phyloP scores from a whole-genome alignment of 495 filamentous ascomycete species.

The Viridothelium virens region DNA sequence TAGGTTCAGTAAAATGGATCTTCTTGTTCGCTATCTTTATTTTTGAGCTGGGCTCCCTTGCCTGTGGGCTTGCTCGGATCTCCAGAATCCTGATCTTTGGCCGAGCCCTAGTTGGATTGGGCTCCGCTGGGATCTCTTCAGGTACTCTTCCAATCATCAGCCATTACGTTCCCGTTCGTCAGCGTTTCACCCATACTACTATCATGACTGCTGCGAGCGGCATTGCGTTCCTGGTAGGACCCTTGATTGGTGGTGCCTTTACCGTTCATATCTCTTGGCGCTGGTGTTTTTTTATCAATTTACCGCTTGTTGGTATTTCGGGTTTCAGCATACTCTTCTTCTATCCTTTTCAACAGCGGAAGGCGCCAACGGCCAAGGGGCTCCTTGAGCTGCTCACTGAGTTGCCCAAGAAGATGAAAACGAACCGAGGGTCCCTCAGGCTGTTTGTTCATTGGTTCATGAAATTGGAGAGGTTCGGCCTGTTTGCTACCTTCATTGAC shows the following conservation, averaged over 20 bases:
- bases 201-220: slow-evolving; percentile 31
- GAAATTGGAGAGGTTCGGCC: slow-evolving; percentile 40
- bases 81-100: slow-evolving; percentile 28
- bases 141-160: slow-evolving; percentile 31
- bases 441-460: too few species aligned
- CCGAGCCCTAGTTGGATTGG: slow-evolving; percentile 32
- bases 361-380: slow-evolving; percentile 18
- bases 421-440: too few species aligned
- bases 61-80: slow-evolving; percentile 53
- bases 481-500: slow-evolving; percentile 44
- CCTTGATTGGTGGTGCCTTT: slow-evolving; percentile 31
- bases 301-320: slow-evolving; percentile 53
- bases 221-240: slow-evolving; percentile 28
- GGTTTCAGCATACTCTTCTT: slow-evolving; percentile 50
- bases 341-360: slow-evolving; percentile 45
- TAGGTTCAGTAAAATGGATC: slow-evolving; percentile 37
- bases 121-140: slow-evolving; percentile 29
- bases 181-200: slow-evolving; percentile 27
- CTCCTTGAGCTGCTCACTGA: background rate
- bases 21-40: slow-evolving; percentile 27
- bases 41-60: slow-evolving; percentile 38
- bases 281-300: slow-evolving; percentile 57
- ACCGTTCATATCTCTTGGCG: slow-evolving; percentile 53
- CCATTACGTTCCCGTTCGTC: slow-evolving; percentile 26
- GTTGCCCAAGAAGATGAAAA: too few species aligned